These are phyloP conservation scores for Alternaria sp. DNA, from an alignment of 2,329 filamentous ascomycete species.

Conservation along the genomic window DNA sequence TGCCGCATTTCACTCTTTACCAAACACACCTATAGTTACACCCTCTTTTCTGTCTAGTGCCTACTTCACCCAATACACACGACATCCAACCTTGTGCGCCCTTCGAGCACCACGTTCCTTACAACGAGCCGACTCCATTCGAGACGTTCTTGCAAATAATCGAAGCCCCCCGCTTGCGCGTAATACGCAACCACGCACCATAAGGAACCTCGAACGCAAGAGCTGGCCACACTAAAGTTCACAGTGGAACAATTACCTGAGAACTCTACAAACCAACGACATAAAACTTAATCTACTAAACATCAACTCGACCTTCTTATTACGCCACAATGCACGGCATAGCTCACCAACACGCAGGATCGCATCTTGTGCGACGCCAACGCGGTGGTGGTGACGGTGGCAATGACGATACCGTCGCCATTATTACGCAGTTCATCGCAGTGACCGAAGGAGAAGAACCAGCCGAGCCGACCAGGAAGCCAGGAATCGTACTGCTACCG, in stretches of 20 bases:
- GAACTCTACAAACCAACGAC: neutral
- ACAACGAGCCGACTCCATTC: constrained; percentile 29
- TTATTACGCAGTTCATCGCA: constrained; percentile 52
- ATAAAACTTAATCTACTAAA: constrained; percentile 7
- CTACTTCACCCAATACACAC: constrained; percentile 30
- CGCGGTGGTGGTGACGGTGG: constrained; percentile 13
- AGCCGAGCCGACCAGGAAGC: constrained; percentile 48
- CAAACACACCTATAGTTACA: constrained; percentile 26
- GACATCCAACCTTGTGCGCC: constrained; percentile 36
- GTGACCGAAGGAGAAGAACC: constrained; percentile 63
- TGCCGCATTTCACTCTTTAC: constrained; percentile 49
- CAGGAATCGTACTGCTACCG: constrained; percentile 26
- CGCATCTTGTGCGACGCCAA: constrained; percentile 46
- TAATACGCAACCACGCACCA: constrained; percentile 37
- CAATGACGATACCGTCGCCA: constrained; percentile 19
- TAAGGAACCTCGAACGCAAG: constrained; percentile 11
- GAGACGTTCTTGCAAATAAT: constrained; percentile 10
- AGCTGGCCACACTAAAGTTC: constrained; percentile 22
- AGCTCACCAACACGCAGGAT: constrained; percentile 36
- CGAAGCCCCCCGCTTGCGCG: constrained; percentile 8
- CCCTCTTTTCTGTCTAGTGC: constrained; percentile 48
- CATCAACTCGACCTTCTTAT: constrained; percentile 2
- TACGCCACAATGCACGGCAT: constrained; percentile 26
- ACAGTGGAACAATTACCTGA: neutral
- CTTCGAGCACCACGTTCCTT: constrained; percentile 43